These are phyloP conservation scores for Mycena rosella DNA, from an alignment of 768 basidiomycete species.

Conservation along the genomic window DNA sequence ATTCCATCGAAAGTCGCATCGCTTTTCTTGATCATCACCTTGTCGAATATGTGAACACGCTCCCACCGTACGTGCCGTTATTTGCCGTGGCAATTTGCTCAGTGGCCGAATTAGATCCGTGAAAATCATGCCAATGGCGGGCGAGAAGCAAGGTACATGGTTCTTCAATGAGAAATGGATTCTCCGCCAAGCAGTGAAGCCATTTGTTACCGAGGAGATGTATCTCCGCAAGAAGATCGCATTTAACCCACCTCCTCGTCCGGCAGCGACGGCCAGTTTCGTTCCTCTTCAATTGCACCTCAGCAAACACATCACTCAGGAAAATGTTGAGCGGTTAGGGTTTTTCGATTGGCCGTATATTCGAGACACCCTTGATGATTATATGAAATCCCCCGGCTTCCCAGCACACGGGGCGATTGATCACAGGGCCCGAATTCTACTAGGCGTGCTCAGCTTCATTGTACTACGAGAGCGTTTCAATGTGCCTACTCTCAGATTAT, in stretches of 20 bases:
- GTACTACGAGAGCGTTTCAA: conserved; percentile 29
- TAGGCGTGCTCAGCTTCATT: conserved; percentile 28
- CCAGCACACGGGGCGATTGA: conserved; percentile 23
- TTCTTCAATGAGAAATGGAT: conserved; percentile 34
- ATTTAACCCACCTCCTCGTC: conserved; percentile 30
- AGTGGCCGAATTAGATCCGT: conserved; percentile 19
- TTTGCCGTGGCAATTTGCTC: background rate
- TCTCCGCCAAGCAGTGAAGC: conserved; percentile 31
- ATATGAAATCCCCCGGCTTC: conserved; percentile 27
- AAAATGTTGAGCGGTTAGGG: conserved; percentile 25
- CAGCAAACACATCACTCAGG: conserved; percentile 20
- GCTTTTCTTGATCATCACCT: conserved; percentile 31
- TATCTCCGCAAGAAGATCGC: conserved; percentile 30
- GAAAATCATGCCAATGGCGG: conserved; percentile 22
- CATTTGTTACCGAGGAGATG: conserved; percentile 35
- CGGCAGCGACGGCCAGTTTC: background rate
- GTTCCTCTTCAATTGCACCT: conserved; percentile 28
- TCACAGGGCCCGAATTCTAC: conserved; percentile 16
- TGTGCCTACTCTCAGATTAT: background rate
- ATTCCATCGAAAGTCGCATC: conserved; percentile 26
- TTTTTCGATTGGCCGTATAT: conserved; percentile 30
- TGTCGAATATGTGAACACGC: conserved; percentile 34
- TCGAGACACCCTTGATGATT: background rate
- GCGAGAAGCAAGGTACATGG: conserved; percentile 9
- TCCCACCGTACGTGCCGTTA: conserved; percentile 26